phyloP scores from a whole-genome alignment of 306 rosid genomes.

The Clitoria ternatea region DNA sequence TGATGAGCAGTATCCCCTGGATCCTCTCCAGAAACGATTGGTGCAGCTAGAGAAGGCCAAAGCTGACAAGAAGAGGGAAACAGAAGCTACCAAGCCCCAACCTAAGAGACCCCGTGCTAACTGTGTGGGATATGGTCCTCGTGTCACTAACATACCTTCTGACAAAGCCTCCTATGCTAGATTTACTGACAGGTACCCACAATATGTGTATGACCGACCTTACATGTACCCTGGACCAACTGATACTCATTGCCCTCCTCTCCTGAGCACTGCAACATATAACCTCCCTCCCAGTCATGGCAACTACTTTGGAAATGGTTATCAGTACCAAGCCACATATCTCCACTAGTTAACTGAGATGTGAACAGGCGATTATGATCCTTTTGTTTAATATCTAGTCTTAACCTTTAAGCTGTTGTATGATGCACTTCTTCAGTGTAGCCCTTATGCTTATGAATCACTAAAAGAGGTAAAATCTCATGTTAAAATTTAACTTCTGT shows the following conservation, averaged over 20 bases:
- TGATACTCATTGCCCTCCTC: slow-evolving; percentile 69
- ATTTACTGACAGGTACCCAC: slow-evolving; percentile 88
- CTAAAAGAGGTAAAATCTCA: slow-evolving; percentile 34
- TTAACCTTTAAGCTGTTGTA: slow-evolving; percentile 65
- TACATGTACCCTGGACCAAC: slow-evolving; percentile 68
- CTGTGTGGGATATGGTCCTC: slow-evolving; percentile 63
- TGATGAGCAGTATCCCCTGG: slow-evolving; percentile 75
- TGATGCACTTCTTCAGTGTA: slow-evolving; percentile 63
- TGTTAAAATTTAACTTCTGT: slow-evolving; percentile 59
- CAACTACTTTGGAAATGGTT: slow-evolving; percentile 86
- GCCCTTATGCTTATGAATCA: slow-evolving; percentile 35
- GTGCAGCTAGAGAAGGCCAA: slow-evolving; percentile 80
- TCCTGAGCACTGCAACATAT: slow-evolving; percentile 64
- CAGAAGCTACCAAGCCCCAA: slow-evolving; percentile 88
- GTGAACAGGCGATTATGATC: slow-evolving; percentile 54
- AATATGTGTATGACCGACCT: slow-evolving; percentile 66
- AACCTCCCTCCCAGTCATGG: slow-evolving; percentile 70
- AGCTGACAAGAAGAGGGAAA: slow-evolving; percentile 92
- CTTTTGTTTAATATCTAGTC: slow-evolving; percentile 66
- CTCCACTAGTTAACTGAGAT: slow-evolving; percentile 69
- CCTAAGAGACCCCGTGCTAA: slow-evolving; percentile 96
- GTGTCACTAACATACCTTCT: slow-evolving; percentile 49
- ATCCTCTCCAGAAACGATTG: slow-evolving; percentile 78
- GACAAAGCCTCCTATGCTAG: slow-evolving; percentile 72
- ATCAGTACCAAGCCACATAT: slow-evolving; percentile 90